Evolutionary conservation across 208 protist species (phyloP).

Genomic region (Trypanosomatidae sp.): DNA sequence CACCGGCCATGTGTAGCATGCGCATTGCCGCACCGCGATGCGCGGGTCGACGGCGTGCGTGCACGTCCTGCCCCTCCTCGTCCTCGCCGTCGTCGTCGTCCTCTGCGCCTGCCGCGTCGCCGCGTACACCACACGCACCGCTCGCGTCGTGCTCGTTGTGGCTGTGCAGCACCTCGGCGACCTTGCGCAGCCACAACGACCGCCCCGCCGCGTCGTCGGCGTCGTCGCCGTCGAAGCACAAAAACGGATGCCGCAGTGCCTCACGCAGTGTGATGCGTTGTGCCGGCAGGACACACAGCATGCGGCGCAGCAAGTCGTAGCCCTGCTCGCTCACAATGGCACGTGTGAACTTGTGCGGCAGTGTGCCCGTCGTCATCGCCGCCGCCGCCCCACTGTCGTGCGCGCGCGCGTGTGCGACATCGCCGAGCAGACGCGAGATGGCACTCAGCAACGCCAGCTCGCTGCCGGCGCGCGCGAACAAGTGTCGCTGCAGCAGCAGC

Average conservation of each 20-base stretch:
- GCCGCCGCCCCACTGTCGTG: background rate
- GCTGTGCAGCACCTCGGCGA: slow-evolving; percentile 6
- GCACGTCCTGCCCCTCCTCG: slow-evolving; percentile 8
- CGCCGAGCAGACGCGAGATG: slow-evolving; percentile 74
- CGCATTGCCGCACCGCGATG: background rate
- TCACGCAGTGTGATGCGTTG: slow-evolving; percentile 37
- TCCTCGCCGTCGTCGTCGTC: slow-evolving; percentile 10
- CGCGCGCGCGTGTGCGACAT: background rate
- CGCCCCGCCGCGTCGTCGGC: slow-evolving; percentile 18
- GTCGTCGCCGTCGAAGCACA: slow-evolving; percentile 7
- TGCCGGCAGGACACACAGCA: slow-evolving; percentile 39
- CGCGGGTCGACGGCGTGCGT: too few species aligned
- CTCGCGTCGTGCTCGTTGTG: background rate
- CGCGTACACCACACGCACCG: slow-evolving; percentile 12
- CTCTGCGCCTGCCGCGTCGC: background rate
- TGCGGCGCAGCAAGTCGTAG: slow-evolving; percentile 45
- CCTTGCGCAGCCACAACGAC: slow-evolving; percentile 29
- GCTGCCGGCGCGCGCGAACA: slow-evolving; percentile 42
- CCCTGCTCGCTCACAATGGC: slow-evolving; percentile 33
- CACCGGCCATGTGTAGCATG: background rate
- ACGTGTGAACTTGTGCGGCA: slow-evolving; percentile 44
- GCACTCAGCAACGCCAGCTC: slow-evolving; percentile 68
- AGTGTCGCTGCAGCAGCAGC: slow-evolving; percentile 56
- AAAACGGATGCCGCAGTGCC: slow-evolving; percentile 55
- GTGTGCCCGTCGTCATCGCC: slow-evolving; percentile 1